Evolutionary conservation across 805 yeast genomes (phyloP).

Genomic region (Maudiozyma pseudohumilis): DNA sequence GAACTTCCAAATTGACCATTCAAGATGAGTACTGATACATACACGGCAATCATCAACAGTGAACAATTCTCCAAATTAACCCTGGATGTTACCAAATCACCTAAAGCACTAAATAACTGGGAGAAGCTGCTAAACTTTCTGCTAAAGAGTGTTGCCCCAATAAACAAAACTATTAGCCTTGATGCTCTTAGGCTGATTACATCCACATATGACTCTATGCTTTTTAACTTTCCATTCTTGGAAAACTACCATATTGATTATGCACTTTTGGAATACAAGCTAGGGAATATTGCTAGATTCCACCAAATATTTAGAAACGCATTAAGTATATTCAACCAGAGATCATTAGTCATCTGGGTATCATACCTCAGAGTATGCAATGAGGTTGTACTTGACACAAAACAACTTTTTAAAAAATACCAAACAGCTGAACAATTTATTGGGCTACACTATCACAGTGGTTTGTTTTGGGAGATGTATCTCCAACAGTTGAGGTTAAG

Average conservation of each 20-base stretch:
- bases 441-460: conserved; percentile 28
- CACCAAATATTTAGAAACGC: conserved; percentile 21
- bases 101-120: conserved; percentile 24
- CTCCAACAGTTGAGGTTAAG: conserved; percentile 20
- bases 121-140: conserved; percentile 24
- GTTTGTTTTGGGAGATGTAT: conserved; percentile 30
- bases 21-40: too few relatives aligned
- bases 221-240: conserved; percentile 24
- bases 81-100: conserved; percentile 19
- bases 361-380: conserved; percentile 25
- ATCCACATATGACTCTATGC: conserved; percentile 23
- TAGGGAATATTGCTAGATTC: conserved; percentile 21
- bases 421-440: conserved; percentile 25
- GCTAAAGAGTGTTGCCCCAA: conserved; percentile 16
- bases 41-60: conserved; percentile 11
- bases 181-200: conserved; percentile 13
- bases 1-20: too few relatives aligned
- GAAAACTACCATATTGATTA: conserved; percentile 29
- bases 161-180: conserved; percentile 19
- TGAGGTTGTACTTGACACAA: conserved; percentile 16
- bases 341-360: conserved; percentile 27
- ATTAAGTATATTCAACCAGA: conserved; percentile 17
- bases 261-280: conserved; percentile 27
- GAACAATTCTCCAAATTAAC: conserved; percentile 20
- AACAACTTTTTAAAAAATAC: conserved; percentile 22